Evolutionary conservation across 768 basidiomycete genomes (phyloP).

Genomic region (Kwoniella mangroviensis): DNA sequence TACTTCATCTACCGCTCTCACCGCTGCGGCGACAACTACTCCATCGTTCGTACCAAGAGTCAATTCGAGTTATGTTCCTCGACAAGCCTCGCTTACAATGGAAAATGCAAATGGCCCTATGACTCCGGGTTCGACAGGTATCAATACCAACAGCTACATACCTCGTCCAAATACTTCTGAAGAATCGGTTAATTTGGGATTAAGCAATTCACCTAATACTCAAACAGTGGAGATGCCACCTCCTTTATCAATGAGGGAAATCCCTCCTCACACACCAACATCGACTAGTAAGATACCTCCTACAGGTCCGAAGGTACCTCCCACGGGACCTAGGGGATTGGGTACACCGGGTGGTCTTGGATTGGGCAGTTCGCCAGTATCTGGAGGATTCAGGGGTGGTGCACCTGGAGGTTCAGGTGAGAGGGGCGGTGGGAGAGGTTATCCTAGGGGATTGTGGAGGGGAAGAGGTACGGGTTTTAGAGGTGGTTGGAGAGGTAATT

Average conservation of each 20-base stretch:
- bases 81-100: constrained; percentile 6
- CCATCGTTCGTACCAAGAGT: constrained; percentile 23
- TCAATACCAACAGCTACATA: background rate
- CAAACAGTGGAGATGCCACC: constrained; percentile 10
- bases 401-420: constrained; percentile 9
- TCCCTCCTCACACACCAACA: constrained; percentile 18
- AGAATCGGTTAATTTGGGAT: background rate
- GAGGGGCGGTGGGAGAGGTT: constrained; percentile 18
- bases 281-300: constrained; percentile 17
- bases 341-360: constrained; percentile 7
- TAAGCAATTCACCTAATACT: background rate
- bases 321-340: constrained; percentile 31
- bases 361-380: constrained; percentile 11
- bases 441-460: constrained; percentile 19
- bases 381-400: constrained; percentile 22
- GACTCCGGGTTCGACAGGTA: background rate
- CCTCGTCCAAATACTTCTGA: background rate
- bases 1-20: background rate
- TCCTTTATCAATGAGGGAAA: constrained; percentile 17
- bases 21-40: background rate
- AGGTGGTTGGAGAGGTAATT: constrained; percentile 28
- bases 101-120: background rate
- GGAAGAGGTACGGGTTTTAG: constrained; percentile 17
- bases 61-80: constrained; percentile 23
- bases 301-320: constrained; percentile 39